These are phyloP conservation scores for Pleurotus citrinopileatus DNA, from an alignment of 768 basidiomycete species.

Conservation along the genomic window DNA sequence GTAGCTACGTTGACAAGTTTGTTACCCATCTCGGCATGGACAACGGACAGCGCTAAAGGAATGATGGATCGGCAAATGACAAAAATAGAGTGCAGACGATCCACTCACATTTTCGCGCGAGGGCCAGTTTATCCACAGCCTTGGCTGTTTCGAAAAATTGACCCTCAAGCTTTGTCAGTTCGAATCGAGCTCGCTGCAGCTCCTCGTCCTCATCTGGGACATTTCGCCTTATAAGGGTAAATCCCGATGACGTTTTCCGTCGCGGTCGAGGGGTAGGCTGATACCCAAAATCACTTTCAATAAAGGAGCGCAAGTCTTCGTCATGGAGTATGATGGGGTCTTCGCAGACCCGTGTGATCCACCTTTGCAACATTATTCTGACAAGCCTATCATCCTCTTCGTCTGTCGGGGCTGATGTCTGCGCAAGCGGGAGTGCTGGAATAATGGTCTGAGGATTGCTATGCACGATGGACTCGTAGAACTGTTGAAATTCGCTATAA, in stretches of 20 bases:
- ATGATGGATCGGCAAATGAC: slow-evolving; percentile 5
- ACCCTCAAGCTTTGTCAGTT: slow-evolving; percentile 87
- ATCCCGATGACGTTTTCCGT: slow-evolving; percentile 71
- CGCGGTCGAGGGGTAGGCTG: slow-evolving; percentile 78
- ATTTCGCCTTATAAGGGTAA: slow-evolving; percentile 71
- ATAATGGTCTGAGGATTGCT: slow-evolving; percentile 96
- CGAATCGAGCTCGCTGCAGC: slow-evolving; percentile 84
- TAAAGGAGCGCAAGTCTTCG: slow-evolving; percentile 91
- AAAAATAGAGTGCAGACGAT: not conserved
- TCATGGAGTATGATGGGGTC: slow-evolving; percentile 86
- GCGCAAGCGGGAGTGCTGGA: slow-evolving; percentile 92
- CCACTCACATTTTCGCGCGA: slow-evolving; percentile 69
- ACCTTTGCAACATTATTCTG: slow-evolving; percentile 90
- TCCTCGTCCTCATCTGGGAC: slow-evolving; percentile 96
- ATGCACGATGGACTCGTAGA: slow-evolving; percentile 86
- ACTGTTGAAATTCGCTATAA: slow-evolving; percentile 91
- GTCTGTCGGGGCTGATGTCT: slow-evolving; percentile 95
- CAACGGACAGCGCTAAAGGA: slow-evolving; percentile 63
- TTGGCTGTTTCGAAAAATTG: slow-evolving; percentile 93
- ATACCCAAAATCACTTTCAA: slow-evolving; percentile 97
- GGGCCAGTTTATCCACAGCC: slow-evolving; percentile 82
- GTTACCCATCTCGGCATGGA: slow-evolving; percentile 90
- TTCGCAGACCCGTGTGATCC: slow-evolving; percentile 91
- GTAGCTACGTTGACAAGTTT: slow-evolving; percentile 87
- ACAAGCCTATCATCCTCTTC: slow-evolving; percentile 98